A percentile compares a stretch with the other conserved stretches of the same genome.
phyloP scores from a whole-genome alignment of 192 early-diverging fungal genomes.

The Umbelopsis sp. region DNA sequence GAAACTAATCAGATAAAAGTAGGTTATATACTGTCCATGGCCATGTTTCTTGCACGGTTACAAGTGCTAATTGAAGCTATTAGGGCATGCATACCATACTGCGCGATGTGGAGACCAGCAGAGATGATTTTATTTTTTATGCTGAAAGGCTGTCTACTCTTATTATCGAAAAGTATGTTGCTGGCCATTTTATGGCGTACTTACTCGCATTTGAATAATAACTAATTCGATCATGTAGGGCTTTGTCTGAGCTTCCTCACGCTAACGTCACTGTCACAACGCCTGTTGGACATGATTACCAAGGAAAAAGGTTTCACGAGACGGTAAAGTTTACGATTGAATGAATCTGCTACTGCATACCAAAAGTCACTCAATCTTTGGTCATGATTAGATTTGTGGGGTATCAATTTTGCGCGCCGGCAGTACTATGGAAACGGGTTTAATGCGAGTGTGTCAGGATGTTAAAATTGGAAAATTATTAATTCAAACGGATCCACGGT shows the following conservation, averaged over 20 bases:
- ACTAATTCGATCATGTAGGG: slow-evolving; percentile 21
- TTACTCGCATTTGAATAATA: neutral
- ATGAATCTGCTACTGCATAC: too few species aligned
- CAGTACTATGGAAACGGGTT: slow-evolving; percentile 87
- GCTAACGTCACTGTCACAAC: slow-evolving; percentile 20
- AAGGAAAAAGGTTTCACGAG: slow-evolving; percentile 20
- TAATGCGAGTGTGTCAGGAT: slow-evolving; percentile 80
- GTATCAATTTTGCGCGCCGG: slow-evolving; percentile 89
- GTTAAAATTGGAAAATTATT: slow-evolving; percentile 88
- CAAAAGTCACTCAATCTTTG: neutral
- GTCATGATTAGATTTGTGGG: slow-evolving; percentile 57
- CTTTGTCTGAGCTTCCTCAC: slow-evolving; percentile 21
- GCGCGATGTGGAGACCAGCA: slow-evolving; percentile 65
- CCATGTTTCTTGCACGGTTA: too few species aligned
- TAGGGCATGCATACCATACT: slow-evolving; percentile 85
- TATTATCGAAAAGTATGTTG: slow-evolving; percentile 76
- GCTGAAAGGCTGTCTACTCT: slow-evolving; percentile 85
- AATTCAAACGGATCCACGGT: slow-evolving; percentile 78
- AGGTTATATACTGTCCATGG: neutral
- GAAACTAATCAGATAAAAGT: slow-evolving; percentile 59
- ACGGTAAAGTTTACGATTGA: slow-evolving; percentile 16
- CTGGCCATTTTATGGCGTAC: neutral
- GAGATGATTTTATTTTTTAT: slow-evolving; percentile 92
- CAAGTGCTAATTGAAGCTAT: neutral
- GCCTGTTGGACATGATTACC: slow-evolving; percentile 17